A percentile compares a stretch with the other conserved stretches of the same genome.
These are phyloP conservation scores for Apophysomyces ossiformis DNA, from an alignment of 371 early-diverging fungal genomes.

Conservation along the genomic window DNA sequence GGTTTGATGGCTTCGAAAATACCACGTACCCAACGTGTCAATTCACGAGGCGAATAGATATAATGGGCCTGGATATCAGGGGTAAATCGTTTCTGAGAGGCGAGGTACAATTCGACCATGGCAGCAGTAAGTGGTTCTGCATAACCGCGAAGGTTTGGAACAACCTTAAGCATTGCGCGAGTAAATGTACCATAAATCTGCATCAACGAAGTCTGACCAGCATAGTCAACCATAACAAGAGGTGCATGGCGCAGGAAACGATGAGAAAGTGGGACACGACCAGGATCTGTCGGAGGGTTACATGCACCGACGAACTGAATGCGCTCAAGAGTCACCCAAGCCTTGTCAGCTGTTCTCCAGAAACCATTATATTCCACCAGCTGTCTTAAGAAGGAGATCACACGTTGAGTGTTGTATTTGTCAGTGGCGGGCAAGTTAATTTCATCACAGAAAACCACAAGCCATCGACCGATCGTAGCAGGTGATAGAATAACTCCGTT, in stretches of 20 bases:
- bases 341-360: constrained; percentile 91
- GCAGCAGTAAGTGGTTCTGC: constrained; percentile 92
- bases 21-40: constrained; percentile 98
- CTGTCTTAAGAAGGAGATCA: constrained; percentile 95
- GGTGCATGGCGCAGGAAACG: constrained; percentile 98
- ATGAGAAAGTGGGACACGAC: constrained; percentile 93
- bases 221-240: constrained; percentile 98
- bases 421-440: constrained; percentile 97
- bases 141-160: constrained; percentile 92
- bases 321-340: constrained; percentile 94
- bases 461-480: constrained; percentile 85
- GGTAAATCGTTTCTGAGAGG: constrained; percentile 92
- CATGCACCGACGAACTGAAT: constrained; percentile 99
- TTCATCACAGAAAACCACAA: constrained; percentile 99
- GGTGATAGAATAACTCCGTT: constrained; percentile 92
- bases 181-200: constrained; percentile 97
- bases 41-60: constrained; percentile 98
- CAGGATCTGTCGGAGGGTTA: constrained; percentile 99
- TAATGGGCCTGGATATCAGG: constrained; percentile 98
- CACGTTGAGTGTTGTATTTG: constrained; percentile 97
- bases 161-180: constrained; percentile 93
- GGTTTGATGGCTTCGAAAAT: constrained; percentile 94
- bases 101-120: constrained; percentile 95
- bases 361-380: constrained; percentile 96
- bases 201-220: constrained; percentile 88